Base-by-base conservation (phyloP, 2,329 filamentous ascomycete species). In the Exophiala viscosa region DNA sequence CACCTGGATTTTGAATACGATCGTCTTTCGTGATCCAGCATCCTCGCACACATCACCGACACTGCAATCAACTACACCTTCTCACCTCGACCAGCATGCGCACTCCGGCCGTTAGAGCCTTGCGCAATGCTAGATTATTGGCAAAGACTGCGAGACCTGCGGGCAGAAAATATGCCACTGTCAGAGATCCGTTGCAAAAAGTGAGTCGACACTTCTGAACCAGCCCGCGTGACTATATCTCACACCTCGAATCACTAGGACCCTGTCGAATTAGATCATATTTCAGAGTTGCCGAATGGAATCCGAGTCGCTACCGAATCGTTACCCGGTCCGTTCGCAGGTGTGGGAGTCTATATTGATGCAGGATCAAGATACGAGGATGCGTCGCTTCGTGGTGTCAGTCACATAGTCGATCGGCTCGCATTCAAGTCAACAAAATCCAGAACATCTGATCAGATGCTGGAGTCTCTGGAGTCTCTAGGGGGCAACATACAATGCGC, bases 401-500 rank as follows among this genome's bases (percentile, higher is more conserved):
- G 90, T 69, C 93, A 99, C 71, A 95, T 99, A 62, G 88, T 96
- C 79, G 93, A 99, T 71, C 82, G 93, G 4, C 73, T 99, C 35
- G 93, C 93, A 31, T 99, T 97, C 80, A 97, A 97, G 65, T 84
- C 83, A 17, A 97, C 93, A 0, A 80, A 80, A 32, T 75, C 76
- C 33, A 84, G 85, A 55, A 82, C 82, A 0, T 83, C 85, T 50
- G 91, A 96, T 70, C 78, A 90, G 62, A 93, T 97, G 84, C 76
- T 96, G 15, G 90, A 96, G 70, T 79, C 85, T 32, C 80, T 96
- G 32, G 93, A 97, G 72, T 86, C 85, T 0, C 77, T 99, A 2
- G 93, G 93, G 33, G 93, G 93, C 31, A 96, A 96, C 69, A 92
- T 99, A 54, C 91, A 97, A 73, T 99, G 93, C 73, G 91, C 92